Base-by-base conservation (phyloP, 495 filamentous ascomycete genomes). In the Tetracladium setigerum region DNA sequence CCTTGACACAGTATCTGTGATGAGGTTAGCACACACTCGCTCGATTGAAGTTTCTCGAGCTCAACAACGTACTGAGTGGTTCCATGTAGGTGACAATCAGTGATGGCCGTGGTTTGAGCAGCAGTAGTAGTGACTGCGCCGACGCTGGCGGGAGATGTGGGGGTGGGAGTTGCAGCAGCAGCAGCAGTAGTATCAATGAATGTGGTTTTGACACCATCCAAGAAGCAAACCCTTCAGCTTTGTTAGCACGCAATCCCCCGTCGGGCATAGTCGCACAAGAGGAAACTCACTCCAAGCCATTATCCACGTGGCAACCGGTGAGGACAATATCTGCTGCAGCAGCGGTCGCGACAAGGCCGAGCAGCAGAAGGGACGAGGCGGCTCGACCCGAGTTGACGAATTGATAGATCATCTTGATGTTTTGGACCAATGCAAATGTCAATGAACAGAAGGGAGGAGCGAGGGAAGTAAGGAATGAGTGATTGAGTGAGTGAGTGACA, bases 81-180 rank as follows among this genome's bases (percentile, higher is more conserved):
- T 6, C 59, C 67, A 44, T 69, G 63, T 2, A 44, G 50, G 47
- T 72, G 67, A 38, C 70, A 73, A 7, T 52, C 63, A 5, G 71
- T 71, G 1, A 73, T 45, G 18, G 62, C 62, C 15, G 62, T 58
- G 7, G 55, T 43, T 16, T 56, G 47, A 5, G 41, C 52, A 4
- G 53, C 51, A 3, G 62, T 42, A 1, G 61, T 57, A 5, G 60
- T 35, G 4, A 42, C 56, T 12, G 58, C 60, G 7, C 53, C 46
- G 46, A 13, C 2, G n/a, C 30, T 19, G 30, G 30, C 7, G 5
- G 17, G 13, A 18, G 35, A 33, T 47, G 47, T 32, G 57, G 46
- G 39, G 24, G 38, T 40, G 46, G 41, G 40, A 35, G 30, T 33
- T 13, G 46, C 39, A 30, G 22, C 22, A 3, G 22, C 22, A 27